Evolutionary conservation across 2,329 filamentous ascomycete species (phyloP).

Genomic region (Sordariomycetes sp.): DNA sequence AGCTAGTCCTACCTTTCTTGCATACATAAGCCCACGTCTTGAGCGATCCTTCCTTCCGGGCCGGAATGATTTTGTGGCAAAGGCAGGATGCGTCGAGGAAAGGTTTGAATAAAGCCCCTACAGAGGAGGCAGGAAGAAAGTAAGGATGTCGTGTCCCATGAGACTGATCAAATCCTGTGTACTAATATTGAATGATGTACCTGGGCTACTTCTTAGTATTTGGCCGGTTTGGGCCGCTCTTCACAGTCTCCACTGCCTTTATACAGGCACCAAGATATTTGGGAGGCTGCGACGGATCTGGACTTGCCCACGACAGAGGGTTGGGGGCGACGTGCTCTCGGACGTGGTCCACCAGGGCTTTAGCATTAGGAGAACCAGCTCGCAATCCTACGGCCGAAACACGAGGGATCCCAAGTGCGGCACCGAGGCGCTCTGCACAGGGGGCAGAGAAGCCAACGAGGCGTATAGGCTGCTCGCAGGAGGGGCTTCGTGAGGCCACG

Average conservation of each 20-base stretch:
- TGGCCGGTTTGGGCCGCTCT: background rate
- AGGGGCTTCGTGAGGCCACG: conserved; percentile 32
- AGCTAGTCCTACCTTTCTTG: too few species aligned
- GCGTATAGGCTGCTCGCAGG: conserved; percentile 30
- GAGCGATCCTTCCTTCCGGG: too few species aligned
- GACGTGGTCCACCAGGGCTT: conserved; percentile 45
- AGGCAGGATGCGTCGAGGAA: too few species aligned
- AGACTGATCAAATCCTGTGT: background rate
- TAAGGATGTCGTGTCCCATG: background rate
- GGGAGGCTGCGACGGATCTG: conserved; percentile 2
- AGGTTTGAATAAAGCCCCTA: too few species aligned
- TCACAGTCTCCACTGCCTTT: conserved; percentile 4
- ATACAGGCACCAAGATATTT: conserved; percentile 23
- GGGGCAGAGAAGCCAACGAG: conserved; percentile 53
- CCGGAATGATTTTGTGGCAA: too few species aligned
- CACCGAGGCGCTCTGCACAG: conserved; percentile 45
- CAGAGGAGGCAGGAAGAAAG: background rate
- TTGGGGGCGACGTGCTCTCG: conserved; percentile 38
- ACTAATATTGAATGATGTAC: background rate
- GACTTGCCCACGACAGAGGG: conserved; percentile 39
- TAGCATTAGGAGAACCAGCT: conserved; percentile 43
- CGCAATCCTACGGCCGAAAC: conserved; percentile 54
- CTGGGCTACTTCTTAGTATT: background rate
- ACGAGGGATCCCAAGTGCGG: conserved; percentile 48
- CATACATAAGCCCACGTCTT: too few species aligned